A percentile compares a stretch with the other conserved stretches of the same genome.
Conservation (phyloP, 1,284 basidiomycete species). For the Cryptococcus hybrid region DNA sequence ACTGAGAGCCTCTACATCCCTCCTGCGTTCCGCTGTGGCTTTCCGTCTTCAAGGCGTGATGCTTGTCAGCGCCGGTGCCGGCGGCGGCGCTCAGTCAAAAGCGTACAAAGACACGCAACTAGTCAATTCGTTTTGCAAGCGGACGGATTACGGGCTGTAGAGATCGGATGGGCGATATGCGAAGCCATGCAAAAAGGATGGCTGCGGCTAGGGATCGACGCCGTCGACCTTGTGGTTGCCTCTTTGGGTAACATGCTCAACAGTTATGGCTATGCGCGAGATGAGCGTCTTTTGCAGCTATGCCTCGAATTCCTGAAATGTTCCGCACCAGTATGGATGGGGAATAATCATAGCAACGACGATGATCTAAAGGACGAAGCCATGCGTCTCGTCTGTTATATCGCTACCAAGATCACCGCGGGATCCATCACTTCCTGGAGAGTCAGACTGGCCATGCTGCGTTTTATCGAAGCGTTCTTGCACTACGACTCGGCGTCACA, state of each 20-base stretch:
- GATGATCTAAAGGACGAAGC: slow-evolving; percentile 54
- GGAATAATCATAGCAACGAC: slow-evolving; percentile 18
- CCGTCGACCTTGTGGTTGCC: slow-evolving; percentile 58
- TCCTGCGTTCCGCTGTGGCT: slow-evolving; percentile 32
- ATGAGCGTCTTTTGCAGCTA: slow-evolving; percentile 59
- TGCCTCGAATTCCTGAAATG: slow-evolving; percentile 64
- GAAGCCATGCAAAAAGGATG: slow-evolving; percentile 58
- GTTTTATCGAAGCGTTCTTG: slow-evolving; percentile 68
- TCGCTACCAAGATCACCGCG: slow-evolving; percentile 54
- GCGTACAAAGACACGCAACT: slow-evolving; percentile 65
- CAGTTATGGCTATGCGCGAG: slow-evolving; percentile 61
- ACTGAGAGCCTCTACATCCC: slow-evolving; percentile 20
- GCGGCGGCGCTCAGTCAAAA: slow-evolving; percentile 51
- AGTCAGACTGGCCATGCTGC: slow-evolving; percentile 63
- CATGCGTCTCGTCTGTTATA: slow-evolving; percentile 57
- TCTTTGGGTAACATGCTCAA: slow-evolving; percentile 59
- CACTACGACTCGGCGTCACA: slow-evolving; percentile 55
- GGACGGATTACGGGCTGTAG: slow-evolving; percentile 58
- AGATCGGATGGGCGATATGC: slow-evolving; percentile 61
- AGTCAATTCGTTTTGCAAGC: slow-evolving; percentile 57
- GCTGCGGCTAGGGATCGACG: slow-evolving; percentile 58
- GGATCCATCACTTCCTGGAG: slow-evolving; percentile 63
- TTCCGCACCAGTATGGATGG: slow-evolving; percentile 66
- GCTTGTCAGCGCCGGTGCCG: slow-evolving; percentile 19
- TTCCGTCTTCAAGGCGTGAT: slow-evolving; percentile 56